Base-by-base conservation (phyloP, 768 basidiomycete species). In the Clavaria fumosa region DNA sequence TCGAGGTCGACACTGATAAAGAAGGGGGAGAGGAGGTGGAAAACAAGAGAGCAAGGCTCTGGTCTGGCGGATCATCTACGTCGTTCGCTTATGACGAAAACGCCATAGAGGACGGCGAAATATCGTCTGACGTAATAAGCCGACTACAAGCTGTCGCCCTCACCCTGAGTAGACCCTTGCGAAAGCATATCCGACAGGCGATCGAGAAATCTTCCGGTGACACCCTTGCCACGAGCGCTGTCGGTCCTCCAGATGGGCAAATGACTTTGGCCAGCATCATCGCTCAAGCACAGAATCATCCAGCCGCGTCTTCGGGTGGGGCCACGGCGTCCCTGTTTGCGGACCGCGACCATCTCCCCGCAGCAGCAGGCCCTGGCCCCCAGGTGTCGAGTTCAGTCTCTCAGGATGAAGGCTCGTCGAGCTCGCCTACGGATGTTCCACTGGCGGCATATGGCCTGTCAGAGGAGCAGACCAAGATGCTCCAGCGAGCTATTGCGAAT, bases 401-500 rank as follows among this genome's bases (percentile, higher is more conserved):
- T 38, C 44, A 44, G 34, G 14, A 38, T n/a, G 18, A 23, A 11
- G 12, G 12, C 18, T 12, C 18, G 18, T 17, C 40, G 15, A 11
- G 11, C n/a, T 23, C 37, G 22, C 27, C 44, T 23, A 23, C 45
- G 14, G 42, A 57, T 20, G 53, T 69, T 17, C 62, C 72, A 1
- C 47, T 81, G 35, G 76, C 78, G 3, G 63, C 75, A 50, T 77
- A 78, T 37, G 79, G 78, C 22, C 60, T 83, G 28, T 80, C 79
- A 1, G 75, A 75, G 34, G 78, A 81, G 44, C 81, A 83, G 53
- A 66, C 76, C 3, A 68, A 64, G 41, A 53, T 78, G 44, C 59
- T 84, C 11, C 78, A 82, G 50, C 67, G 74, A 43, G 80, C 80
- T 0, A 81, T 84, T 34, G 74, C 76, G 19, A 78, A 66, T 47